Conservation (phyloP, 1,139 yeast genomes). For the Pneumocystis sp. region DNA sequence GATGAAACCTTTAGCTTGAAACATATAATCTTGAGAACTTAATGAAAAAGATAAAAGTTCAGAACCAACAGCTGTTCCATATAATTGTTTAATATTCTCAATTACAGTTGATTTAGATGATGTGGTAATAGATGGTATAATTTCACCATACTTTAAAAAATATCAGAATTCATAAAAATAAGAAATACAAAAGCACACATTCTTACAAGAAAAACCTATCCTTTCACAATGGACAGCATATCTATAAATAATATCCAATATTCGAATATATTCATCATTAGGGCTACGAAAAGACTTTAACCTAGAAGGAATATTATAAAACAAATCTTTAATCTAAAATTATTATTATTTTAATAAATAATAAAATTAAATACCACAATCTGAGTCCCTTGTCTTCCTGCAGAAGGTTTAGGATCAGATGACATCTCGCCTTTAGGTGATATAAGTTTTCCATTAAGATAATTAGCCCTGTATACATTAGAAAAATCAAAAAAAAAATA, state of each 20-base stretch:
- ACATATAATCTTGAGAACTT: constrained; percentile 19
- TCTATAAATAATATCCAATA: constrained; percentile 69
- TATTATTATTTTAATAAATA: neutral
- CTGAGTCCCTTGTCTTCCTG: constrained; percentile 81
- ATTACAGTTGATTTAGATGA: constrained; percentile 23
- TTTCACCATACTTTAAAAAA: constrained; percentile 19
- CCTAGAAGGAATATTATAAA: constrained; percentile 77
- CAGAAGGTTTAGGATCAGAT: constrained; percentile 52
- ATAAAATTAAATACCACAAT: constrained; percentile 30
- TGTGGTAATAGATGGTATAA: constrained; percentile 37
- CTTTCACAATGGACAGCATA: constrained; percentile 61
- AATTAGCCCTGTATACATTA: constrained; percentile 23
- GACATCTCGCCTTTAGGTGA: constrained; percentile 22
- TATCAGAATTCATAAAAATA: neutral
- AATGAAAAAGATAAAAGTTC: constrained; percentile 38
- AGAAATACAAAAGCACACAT: constrained; percentile 17
- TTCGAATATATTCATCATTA: constrained; percentile 59
- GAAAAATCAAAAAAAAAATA: neutral
- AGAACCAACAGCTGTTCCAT: constrained; percentile 54
- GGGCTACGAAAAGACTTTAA: constrained; percentile 49
- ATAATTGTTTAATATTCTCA: constrained; percentile 62
- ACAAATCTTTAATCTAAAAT: constrained; percentile 55
- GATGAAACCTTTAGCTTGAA: constrained; percentile 40
- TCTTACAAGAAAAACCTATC: constrained; percentile 69
- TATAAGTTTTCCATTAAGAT: constrained; percentile 17